Percentiles rank a stretch among this genome's conserved stretches.
These are phyloP conservation scores for Boechera retrofracta DNA, from an alignment of 345 rosid species.

Conservation along the genomic window DNA sequence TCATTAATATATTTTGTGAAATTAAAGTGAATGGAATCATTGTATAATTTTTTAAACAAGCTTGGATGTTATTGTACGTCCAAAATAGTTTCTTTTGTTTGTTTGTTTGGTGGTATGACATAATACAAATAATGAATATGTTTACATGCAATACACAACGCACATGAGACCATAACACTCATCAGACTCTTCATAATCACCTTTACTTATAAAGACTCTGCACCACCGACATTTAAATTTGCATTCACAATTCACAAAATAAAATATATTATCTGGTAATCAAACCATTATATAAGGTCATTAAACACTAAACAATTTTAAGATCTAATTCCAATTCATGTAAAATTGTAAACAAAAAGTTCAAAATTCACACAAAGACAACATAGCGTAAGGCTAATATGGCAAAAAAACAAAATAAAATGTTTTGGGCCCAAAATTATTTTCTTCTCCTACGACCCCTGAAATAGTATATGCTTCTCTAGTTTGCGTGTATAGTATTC, in stretches of 20 bases:
- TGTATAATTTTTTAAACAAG: neutral
- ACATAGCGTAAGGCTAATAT: conserved; percentile 8
- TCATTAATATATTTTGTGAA: neutral
- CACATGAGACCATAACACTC: neutral
- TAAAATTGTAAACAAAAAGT: neutral
- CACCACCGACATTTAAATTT: neutral
- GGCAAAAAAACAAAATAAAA: conserved; percentile 25
- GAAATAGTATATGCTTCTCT: conserved; percentile 22
- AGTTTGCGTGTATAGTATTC: conserved; percentile 2
- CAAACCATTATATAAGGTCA: neutral
- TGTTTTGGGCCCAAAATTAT: neutral
- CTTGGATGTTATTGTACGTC: neutral
- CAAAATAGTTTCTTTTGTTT: neutral
- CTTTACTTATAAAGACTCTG: neutral
- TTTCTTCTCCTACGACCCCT: neutral
- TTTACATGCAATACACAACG: neutral
- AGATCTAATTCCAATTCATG: neutral
- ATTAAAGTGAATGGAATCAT: neutral
- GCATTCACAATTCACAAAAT: neutral
- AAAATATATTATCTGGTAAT: neutral
- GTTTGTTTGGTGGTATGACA: neutral
- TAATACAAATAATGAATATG: neutral
- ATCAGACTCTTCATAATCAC: neutral
- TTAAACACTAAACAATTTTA: neutral
- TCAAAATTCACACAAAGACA: conserved; percentile 3